Evolutionary conservation across 805 yeast genomes (phyloP).

Genomic region (Wickerhamomyces xylosicus): DNA sequence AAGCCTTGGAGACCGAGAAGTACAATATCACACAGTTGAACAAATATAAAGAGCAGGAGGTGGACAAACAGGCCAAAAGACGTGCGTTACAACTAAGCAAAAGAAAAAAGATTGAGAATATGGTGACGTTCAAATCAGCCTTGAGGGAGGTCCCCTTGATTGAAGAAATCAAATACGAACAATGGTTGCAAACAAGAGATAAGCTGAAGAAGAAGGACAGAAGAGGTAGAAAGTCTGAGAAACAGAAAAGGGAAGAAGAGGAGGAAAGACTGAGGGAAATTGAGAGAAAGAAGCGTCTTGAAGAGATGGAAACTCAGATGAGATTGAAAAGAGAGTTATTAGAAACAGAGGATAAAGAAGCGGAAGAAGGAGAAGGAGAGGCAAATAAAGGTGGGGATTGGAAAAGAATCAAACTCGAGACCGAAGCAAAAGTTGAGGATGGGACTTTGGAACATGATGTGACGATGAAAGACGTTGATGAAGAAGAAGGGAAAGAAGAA

Average conservation of each 20-base stretch:
- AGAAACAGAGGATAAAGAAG: neutral
- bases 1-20: conserved; percentile 80
- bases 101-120: conserved; percentile 49
- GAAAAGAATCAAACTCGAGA: neutral
- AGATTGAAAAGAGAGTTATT: neutral
- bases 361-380: neutral
- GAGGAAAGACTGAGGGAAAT: conserved; percentile 21
- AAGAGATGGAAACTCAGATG: conserved; percentile 12
- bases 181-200: conserved; percentile 28
- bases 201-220: conserved; percentile 32
- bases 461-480: neutral
- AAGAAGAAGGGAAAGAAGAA: no score
- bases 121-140: conserved; percentile 40
- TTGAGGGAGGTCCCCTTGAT: conserved; percentile 48
- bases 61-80: conserved; percentile 68
- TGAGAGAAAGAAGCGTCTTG: conserved; percentile 19
- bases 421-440: neutral
- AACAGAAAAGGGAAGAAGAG: conserved; percentile 27
- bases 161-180: conserved; percentile 47
- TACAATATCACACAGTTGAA: conserved; percentile 65
- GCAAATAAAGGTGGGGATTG: neutral
- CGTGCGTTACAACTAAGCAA: conserved; percentile 60
- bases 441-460: neutral
- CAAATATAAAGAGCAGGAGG: conserved; percentile 75
- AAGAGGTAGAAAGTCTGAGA: conserved; percentile 32